Conservation (phyloP, 495 filamentous ascomycete genomes). For the Tetracladium setigerum region DNA sequence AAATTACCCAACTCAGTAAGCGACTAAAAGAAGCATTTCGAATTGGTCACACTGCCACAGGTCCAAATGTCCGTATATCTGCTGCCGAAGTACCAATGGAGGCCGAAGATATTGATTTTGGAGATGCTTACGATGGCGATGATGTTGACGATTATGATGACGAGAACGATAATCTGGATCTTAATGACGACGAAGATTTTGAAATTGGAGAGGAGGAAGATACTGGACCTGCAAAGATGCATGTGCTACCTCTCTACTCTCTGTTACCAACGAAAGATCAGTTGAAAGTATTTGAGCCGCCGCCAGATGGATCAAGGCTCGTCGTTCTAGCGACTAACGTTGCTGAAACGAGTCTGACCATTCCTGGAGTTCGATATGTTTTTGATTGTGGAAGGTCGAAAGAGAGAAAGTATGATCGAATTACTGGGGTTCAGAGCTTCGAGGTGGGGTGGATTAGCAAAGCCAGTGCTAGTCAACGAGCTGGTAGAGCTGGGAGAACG, state of each 20-base stretch:
- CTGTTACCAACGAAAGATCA: constrained; percentile 91
- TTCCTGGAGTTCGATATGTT: constrained; percentile 91
- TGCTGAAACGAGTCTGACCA: constrained; percentile 93
- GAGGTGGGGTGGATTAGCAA: constrained; percentile 97
- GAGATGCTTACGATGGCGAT: constrained; percentile 39
- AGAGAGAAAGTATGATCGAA: constrained; percentile 75
- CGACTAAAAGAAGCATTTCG: constrained; percentile 66
- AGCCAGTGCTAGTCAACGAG: constrained; percentile 86
- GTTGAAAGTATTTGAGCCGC: constrained; percentile 82
- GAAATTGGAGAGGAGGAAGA: constrained; percentile 41
- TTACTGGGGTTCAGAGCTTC: constrained; percentile 90
- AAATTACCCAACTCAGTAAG: constrained; percentile 75
- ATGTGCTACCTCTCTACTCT: constrained; percentile 88
- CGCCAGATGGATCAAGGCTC: constrained; percentile 75
- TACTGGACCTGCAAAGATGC: constrained; percentile 51
- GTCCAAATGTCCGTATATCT: constrained; percentile 62
- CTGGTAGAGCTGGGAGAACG: constrained; percentile 91
- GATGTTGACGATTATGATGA: constrained; percentile 44
- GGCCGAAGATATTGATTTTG: constrained; percentile 81
- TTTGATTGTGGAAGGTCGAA: constrained; percentile 92
- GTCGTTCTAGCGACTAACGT: constrained; percentile 96
- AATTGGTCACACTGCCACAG: constrained; percentile 38
- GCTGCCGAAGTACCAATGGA: constrained; percentile 75
- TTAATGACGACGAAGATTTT: constrained; percentile 54
- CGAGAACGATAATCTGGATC: constrained; percentile 48